phyloP scores from a whole-genome alignment of 2,329 filamentous ascomycete species.

The Pezicula radicicola region DNA sequence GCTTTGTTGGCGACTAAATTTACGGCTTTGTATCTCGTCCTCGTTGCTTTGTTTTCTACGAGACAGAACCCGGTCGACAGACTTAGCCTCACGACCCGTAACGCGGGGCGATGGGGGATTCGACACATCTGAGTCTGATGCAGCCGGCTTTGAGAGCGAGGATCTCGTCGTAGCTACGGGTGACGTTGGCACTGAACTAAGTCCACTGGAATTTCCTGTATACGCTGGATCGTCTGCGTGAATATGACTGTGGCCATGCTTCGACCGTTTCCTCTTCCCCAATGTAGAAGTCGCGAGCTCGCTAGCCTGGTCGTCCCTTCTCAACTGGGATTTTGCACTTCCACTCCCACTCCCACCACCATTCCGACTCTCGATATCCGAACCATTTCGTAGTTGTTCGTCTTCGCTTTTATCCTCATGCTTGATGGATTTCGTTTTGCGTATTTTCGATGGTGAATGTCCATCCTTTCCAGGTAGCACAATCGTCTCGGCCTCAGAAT shows the following conservation, averaged over 20 bases:
- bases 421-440: constrained; percentile 53
- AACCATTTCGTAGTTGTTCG: constrained; percentile 34
- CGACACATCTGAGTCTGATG: constrained; percentile 52
- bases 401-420: constrained; percentile 61
- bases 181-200: constrained; percentile 57
- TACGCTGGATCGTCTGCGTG: constrained; percentile 15
- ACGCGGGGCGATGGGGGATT: constrained; percentile 26
- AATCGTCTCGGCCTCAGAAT: constrained; percentile 71
- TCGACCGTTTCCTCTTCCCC: constrained; percentile 49
- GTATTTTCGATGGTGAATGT: constrained; percentile 59
- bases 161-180: constrained; percentile 33
- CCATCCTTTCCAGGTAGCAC: constrained; percentile 65
- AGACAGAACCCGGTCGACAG: constrained; percentile 25
- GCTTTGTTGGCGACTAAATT: constrained; percentile 19
- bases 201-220: constrained; percentile 43
- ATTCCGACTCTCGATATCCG: constrained; percentile 6
- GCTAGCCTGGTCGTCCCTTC: constrained; percentile 18
- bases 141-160: constrained; percentile 32
- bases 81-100: constrained; percentile 31
- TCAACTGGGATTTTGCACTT: not conserved
- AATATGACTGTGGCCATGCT: constrained; percentile 15
- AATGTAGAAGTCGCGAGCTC: constrained; percentile 28
- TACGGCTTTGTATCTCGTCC: constrained; percentile 15
- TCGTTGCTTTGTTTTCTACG: constrained; percentile 39
- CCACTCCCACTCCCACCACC: constrained; percentile 6